Conservation (phyloP, 2,329 filamentous ascomycete genomes). For the Ascochyta rabiei region DNA sequence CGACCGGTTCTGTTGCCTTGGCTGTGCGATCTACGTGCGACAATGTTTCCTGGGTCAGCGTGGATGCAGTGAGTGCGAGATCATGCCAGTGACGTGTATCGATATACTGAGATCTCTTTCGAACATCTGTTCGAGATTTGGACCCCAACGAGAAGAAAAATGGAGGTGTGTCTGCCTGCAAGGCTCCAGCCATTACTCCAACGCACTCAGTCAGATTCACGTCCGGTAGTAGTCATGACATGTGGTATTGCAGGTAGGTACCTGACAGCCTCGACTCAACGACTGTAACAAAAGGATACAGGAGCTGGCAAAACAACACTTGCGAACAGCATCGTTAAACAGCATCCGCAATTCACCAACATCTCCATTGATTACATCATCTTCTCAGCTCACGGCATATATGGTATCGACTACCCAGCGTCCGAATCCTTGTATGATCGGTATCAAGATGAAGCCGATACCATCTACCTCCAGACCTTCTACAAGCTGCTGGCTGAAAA, state of each 20-base stretch:
- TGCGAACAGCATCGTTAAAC: conserved; percentile 5
- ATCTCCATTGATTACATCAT: conserved; percentile 19
- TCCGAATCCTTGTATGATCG: conserved; percentile 5
- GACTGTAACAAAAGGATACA: neutral
- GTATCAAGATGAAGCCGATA: conserved; percentile 13
- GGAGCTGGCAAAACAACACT: conserved; percentile 21
- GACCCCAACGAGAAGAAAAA: neutral
- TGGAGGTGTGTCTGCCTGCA: neutral
- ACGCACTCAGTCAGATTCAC: conserved; percentile 2
- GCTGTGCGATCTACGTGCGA: neutral
- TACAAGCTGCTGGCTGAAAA: neutral
- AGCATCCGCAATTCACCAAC: conserved; percentile 6
- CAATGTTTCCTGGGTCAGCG: neutral
- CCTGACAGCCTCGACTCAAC: too few species aligned
- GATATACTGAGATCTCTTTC: neutral
- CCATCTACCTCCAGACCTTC: conserved; percentile 5
- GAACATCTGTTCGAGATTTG: neutral
- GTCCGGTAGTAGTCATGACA: conserved; percentile 12
- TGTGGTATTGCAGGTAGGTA: conserved; percentile 17
- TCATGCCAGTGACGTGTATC: neutral
- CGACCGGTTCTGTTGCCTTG: neutral
- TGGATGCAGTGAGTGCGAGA: neutral
- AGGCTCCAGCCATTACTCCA: neutral
- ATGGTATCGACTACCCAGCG: conserved; percentile 18
- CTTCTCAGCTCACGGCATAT: conserved; percentile 11